Evolutionary conservation across 148 eudicot species (phyloP), one percentile per base, ranked within the genome.

Genomic region (Polygonum aviculare): DNA sequence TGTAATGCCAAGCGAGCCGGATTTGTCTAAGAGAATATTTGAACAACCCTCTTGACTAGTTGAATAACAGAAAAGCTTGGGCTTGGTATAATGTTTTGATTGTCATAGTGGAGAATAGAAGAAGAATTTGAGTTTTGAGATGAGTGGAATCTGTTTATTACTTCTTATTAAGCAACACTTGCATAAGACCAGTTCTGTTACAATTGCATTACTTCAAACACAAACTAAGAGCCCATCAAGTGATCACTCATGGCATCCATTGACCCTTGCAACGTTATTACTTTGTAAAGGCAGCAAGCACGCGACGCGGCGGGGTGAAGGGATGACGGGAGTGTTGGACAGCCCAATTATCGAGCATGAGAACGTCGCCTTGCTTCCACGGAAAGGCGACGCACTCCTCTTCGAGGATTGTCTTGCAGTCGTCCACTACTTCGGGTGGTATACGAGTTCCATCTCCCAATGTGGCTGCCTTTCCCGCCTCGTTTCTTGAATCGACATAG

Each of bases 241-340:
- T 44, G 15, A 48, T 51, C n/a, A 51, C 3, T 51, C 57, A 16
- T 51, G 2, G 14, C 19, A 51, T 51, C 4, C 57, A 16, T 51
- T 51, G 15, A 16, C 57, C 19, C 18, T 16, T 57, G 19, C 1
- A 21, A 12, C n/a, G 3, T 3, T 14, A 11, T 35, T 77, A 71
- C 74, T 40, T 71, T 26, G 50, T 40, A 40, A 71, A 48, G 18
- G 52, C 50, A 45, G 54, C 75, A 2, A 72, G 54, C 15, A 72
- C 54, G 1, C 75, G 50, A 0, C 75, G 75, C 7, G 75, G 75
- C 15, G 74, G 75, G 45, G 33, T 14, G 36, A 1, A 72, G 54
- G 75, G 54, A 11, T 54, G 52, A 10, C 75, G 75, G 1, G 75
- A 44, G 51, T 72, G 75, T 10, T 41, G 75, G 54, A 72, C 75